Evolutionary conservation across 306 rosid genomes (phyloP).

Genomic region (Lathyrus oleraceus): DNA sequence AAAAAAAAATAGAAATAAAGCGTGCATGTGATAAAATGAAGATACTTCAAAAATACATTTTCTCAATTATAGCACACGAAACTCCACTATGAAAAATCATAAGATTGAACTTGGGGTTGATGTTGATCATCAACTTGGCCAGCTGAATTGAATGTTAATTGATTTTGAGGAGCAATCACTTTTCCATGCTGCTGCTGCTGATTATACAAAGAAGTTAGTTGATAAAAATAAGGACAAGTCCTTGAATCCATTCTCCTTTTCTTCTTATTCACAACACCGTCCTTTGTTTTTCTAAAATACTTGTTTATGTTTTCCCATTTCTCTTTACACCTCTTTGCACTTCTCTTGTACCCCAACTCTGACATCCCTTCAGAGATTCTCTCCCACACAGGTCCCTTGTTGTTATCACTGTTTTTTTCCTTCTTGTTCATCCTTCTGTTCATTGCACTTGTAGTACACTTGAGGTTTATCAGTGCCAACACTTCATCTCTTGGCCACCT

Average conservation of each 20-base stretch:
- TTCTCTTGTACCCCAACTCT: slow-evolving; percentile 74
- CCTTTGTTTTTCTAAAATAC: slow-evolving; percentile 83
- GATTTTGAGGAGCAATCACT: slow-evolving; percentile 19
- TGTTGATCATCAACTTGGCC: background rate
- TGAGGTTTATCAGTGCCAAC: slow-evolving; percentile 68
- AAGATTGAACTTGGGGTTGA: slow-evolving; percentile 10
- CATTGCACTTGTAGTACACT: slow-evolving; percentile 42
- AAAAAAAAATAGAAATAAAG: too few species aligned
- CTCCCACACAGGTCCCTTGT: slow-evolving; percentile 78
- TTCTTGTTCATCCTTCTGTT: slow-evolving; percentile 32
- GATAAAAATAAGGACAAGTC: slow-evolving; percentile 92
- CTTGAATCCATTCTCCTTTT: slow-evolving; percentile 82
- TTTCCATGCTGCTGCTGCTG: slow-evolving; percentile 36
- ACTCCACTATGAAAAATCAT: background rate
- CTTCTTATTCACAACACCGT: slow-evolving; percentile 44
- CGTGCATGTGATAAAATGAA: too few species aligned
- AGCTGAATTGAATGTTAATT: background rate
- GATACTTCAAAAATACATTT: background rate
- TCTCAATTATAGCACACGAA: background rate
- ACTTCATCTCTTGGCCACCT: slow-evolving; percentile 96
- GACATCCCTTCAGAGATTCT: slow-evolving; percentile 84
- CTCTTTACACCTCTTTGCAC: slow-evolving; percentile 89
- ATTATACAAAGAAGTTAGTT: slow-evolving; percentile 54
- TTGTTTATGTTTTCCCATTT: slow-evolving; percentile 96
- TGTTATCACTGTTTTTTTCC: slow-evolving; percentile 26